Percentiles rank a stretch among this genome's conserved stretches.
phyloP scores from a whole-genome alignment of 139 green algal genomes.

The Helicosporidium sp. region DNA sequence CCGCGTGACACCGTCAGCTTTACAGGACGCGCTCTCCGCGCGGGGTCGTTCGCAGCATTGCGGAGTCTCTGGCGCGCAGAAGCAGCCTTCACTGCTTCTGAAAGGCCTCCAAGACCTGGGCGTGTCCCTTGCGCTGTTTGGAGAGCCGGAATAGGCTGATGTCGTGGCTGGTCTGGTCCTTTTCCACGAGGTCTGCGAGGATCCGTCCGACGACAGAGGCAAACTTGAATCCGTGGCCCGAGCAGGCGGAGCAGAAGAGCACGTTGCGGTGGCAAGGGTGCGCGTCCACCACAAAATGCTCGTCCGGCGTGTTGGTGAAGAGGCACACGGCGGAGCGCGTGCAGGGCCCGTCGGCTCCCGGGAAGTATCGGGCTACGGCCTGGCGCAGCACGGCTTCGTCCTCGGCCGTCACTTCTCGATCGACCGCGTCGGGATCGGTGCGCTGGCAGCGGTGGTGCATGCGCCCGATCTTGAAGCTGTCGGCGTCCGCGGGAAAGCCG shows the following conservation, averaged over 20 bases:
- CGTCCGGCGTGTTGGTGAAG: slow-evolving; percentile 61
- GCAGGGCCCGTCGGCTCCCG: slow-evolving; percentile 18
- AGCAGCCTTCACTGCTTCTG: background rate
- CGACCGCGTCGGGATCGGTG: slow-evolving; percentile 16
- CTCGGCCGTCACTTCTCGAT: slow-evolving; percentile 8
- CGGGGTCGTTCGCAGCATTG: too few relatives aligned
- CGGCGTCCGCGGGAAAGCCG: slow-evolving; percentile 38
- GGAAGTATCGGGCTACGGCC: slow-evolving; percentile 24
- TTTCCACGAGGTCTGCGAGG: slow-evolving; percentile 14
- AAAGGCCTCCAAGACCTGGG: background rate
- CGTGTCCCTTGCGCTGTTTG: background rate
- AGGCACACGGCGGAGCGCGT: slow-evolving; percentile 31
- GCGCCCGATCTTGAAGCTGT: slow-evolving; percentile 25
- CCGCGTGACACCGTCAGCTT: too few relatives aligned
- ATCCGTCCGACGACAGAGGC: slow-evolving; percentile 26
- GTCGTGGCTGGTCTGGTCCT: slow-evolving; percentile 23
- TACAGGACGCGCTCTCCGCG: too few relatives aligned
- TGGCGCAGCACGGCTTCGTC: slow-evolving; percentile 22
- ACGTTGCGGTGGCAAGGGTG: slow-evolving; percentile 49
- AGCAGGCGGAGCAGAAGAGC: slow-evolving; percentile 46
- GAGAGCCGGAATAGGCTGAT: slow-evolving; percentile 13
- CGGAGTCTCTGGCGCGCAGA: too few relatives aligned
- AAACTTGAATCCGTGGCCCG: slow-evolving; percentile 71
- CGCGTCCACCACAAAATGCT: slow-evolving; percentile 55
- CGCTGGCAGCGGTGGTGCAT: slow-evolving; percentile 8